Base-by-base conservation (phyloP, 2,329 filamentous ascomycete genomes). In the Fusarium abutilonis region DNA sequence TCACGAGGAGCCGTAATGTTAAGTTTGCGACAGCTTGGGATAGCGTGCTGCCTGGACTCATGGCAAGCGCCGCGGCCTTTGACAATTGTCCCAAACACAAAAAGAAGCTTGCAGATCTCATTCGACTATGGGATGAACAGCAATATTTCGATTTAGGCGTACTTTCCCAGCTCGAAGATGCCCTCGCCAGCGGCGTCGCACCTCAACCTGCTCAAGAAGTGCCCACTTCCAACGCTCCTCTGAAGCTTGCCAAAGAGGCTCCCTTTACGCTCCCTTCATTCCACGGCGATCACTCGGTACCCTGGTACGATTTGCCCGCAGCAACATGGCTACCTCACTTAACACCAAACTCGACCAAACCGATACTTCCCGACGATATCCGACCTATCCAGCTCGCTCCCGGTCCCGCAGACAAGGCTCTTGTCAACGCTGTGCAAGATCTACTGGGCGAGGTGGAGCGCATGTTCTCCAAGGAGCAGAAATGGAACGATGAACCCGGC, bases 241-340 rank as follows among this genome's bases (percentile, higher is more conserved):
- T 75, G 4, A 79, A 78, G 60, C 71, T 78, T 6, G 77, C 82
- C 14, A 88, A 85, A 67, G 81, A 88, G 57, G 78, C 78, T 1
- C 89, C 90, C 0, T 94, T 86, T 70, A 75, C 89, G 26, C 83
- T 96, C 74, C 93, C 93, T 17, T 81, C 89, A 2, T 85, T 84
- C 52, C 93, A 96, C 73, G 93, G 93, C 36, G 91, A 96, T 71
- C 77, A 83, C 2, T 83, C 85, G 0, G 86, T 83, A 4, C 87
- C 89, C 0, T 96, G 89, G 85, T 90, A 93, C 76, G 92, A 96
- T 64, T 79, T 96, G 1, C 92, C 92, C 0, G 92, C 92, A 2
- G 89, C 87, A 2, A 94, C 91, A 64, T 89, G 93, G 80, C 83
- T 96, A 42, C 90, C 90, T 5, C 88, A 90, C 52, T 86, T 96